Base-by-base conservation (phyloP, 768 basidiomycete genomes). In the Boletus speciosus region DNA sequence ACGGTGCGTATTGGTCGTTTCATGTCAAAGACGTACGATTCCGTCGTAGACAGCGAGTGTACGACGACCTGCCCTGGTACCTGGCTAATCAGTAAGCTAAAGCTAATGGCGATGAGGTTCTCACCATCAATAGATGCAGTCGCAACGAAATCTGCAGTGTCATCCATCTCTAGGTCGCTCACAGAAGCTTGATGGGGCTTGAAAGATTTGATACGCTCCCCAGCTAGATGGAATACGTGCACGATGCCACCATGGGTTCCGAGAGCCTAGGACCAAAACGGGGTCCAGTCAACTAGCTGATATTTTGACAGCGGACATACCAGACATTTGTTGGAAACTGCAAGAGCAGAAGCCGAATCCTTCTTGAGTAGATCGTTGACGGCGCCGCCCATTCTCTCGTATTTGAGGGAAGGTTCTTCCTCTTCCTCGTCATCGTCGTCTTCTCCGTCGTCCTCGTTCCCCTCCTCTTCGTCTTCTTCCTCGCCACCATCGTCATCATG, bases 171-270 rank as follows among this genome's bases (percentile, higher is more conserved):
- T 36, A 98, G 85, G 66, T 93, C 93, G 53, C 84, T 81, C 51
- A 98, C 78, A 11, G 91, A 91, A 0, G 95, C 95, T 34, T 83
- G 76, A 65, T 99, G 97, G 2, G 90, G 91, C 64, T 93, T 87
- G 71, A 86, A 97, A 1, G 91, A 90, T 70, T 93, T 95, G 71
- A 94, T 79, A 41, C 88, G 83, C 51, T 84, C 81, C 5, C 95
- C 96, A 27, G 81, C 72, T 38, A 90, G 77, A 65, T 86, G 86
- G 14, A 97, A 76, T 19, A 97, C 79, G 66, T 97, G 90, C 4
- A 98, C 83, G 58, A 94, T 85, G n/a, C 96, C 96, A 47, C 81
- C 82, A 68, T 98, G 95, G 2, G 96, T 97, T 21, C 95, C 96
- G 36, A 98, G 71, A 25, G 87, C 91, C 94, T 98, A 62, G 27